Conservation (phyloP, 257 asterid species). For the Nicotiana sylvestris region DNA sequence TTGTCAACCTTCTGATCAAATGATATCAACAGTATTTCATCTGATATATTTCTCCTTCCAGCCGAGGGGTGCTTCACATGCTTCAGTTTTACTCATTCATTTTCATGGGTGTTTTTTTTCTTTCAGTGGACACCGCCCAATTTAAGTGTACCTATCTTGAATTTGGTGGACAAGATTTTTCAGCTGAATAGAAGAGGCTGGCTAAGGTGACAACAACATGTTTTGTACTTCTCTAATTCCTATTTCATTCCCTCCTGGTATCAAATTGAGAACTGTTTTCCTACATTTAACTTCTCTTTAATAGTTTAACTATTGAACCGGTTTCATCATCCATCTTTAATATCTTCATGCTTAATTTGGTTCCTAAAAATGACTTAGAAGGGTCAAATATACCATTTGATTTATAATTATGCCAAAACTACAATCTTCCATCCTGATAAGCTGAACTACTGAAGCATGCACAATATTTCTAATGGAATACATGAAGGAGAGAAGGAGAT, state of each 20-base stretch:
- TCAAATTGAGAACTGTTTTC: neutral
- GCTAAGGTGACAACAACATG: slow-evolving; percentile 61
- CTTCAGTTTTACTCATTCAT: neutral
- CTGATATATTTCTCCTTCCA: neutral
- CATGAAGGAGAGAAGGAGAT: neutral
- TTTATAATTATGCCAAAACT: neutral
- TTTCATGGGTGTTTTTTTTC: slow-evolving; percentile 11
- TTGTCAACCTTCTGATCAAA: neutral
- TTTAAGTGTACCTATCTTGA: slow-evolving; percentile 82
- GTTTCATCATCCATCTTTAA: slow-evolving; percentile 9
- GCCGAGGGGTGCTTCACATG: neutral
- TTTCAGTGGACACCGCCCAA: slow-evolving; percentile 99
- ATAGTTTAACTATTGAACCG: slow-evolving; percentile 1
- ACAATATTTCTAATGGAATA: neutral
- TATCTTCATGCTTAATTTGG: slow-evolving; percentile 15
- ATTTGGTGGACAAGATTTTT: slow-evolving; percentile 88
- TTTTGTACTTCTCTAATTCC: slow-evolving; percentile 9
- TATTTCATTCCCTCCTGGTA: neutral
- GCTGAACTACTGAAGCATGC: neutral
- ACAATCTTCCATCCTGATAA: neutral
- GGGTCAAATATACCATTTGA: neutral
- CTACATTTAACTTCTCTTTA: slow-evolving; percentile 1
- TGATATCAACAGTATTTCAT: neutral
- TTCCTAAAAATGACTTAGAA: slow-evolving; percentile 10
- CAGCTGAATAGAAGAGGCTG: slow-evolving; percentile 99